Evolutionary conservation across 768 basidiomycete species (phyloP).

Genomic region (Russula virescens): DNA sequence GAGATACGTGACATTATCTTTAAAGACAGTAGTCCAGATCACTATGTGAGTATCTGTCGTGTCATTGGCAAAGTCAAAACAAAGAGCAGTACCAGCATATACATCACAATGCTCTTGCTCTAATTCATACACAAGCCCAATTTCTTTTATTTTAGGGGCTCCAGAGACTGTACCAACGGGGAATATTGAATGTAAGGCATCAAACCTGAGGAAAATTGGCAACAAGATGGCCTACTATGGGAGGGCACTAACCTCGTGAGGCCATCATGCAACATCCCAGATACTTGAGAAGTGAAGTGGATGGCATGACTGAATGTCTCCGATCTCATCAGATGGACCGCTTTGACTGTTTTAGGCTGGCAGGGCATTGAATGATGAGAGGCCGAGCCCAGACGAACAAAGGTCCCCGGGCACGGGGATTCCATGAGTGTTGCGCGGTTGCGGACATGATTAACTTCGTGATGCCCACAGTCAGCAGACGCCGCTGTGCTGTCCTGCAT

Average conservation of each 20-base stretch:
- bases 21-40: constrained; percentile 96
- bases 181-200: constrained; percentile 98
- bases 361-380: too few species aligned
- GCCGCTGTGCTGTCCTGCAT: too few species aligned
- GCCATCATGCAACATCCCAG: constrained; percentile 75
- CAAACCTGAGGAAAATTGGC: constrained; percentile 55
- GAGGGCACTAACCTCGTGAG: constrained; percentile 58
- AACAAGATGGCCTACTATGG: neutral
- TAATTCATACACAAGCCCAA: constrained; percentile 81
- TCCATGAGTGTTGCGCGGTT: too few species aligned
- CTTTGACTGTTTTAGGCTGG: constrained; percentile 90
- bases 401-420: too few species aligned
- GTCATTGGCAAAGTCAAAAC: constrained; percentile 92
- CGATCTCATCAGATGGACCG: constrained; percentile 88
- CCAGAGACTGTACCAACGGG: constrained; percentile 98
- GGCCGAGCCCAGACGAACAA: too few species aligned
- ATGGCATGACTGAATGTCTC: constrained; percentile 98
- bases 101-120: constrained; percentile 89
- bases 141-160: constrained; percentile 97
- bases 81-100: constrained; percentile 96
- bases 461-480: too few species aligned
- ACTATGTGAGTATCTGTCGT: constrained; percentile 99
- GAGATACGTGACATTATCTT: constrained; percentile 83
- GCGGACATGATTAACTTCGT: too few species aligned
- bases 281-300: constrained; percentile 93